Evolutionary conservation across 352 stramenopile species (phyloP).

Genomic region (Phytophthora megakarya): DNA sequence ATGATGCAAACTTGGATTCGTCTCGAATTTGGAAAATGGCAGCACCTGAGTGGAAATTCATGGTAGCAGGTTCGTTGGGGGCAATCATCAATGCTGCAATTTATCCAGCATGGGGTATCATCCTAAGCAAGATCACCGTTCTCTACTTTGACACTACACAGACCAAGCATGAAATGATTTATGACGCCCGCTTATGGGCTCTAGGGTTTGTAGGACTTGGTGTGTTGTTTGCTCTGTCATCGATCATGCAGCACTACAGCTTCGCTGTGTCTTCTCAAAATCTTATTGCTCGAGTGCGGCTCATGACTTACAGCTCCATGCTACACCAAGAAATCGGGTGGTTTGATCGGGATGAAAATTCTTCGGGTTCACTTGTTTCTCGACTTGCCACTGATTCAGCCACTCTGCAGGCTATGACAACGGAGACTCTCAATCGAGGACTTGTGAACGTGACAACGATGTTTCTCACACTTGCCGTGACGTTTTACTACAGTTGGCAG

Average conservation of each 20-base stretch:
- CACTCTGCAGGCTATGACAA: conserved; percentile 75
- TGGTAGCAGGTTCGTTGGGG: conserved; percentile 45
- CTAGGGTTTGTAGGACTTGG: conserved; percentile 32
- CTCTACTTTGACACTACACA: conserved; percentile 57
- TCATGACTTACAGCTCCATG: conserved; percentile 55
- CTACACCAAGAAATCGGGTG: conserved; percentile 43
- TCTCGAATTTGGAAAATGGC: conserved; percentile 58
- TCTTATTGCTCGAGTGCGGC: conserved; percentile 54
- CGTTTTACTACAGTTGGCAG: conserved; percentile 64
- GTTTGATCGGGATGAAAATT: conserved; percentile 28
- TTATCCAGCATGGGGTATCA: conserved; percentile 55
- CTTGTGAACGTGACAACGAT: conserved; percentile 69
- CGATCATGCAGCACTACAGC: conserved; percentile 51
- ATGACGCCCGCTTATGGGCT: conserved; percentile 39
- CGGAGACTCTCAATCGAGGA: conserved; percentile 63
- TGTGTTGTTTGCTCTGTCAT: conserved; percentile 42
- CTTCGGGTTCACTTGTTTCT: conserved; percentile 49
- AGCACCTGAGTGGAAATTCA: conserved; percentile 48
- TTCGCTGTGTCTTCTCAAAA: conserved; percentile 58
- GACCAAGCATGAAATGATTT: conserved; percentile 44
- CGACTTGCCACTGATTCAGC: conserved; percentile 75
- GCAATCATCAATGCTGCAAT: conserved; percentile 46
- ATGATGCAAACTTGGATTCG: too few species aligned
- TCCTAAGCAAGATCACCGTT: conserved; percentile 59
- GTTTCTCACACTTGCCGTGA: conserved; percentile 43